Base-by-base conservation (phyloP, 257 asterid genomes). In the Ilex asprella region DNA sequence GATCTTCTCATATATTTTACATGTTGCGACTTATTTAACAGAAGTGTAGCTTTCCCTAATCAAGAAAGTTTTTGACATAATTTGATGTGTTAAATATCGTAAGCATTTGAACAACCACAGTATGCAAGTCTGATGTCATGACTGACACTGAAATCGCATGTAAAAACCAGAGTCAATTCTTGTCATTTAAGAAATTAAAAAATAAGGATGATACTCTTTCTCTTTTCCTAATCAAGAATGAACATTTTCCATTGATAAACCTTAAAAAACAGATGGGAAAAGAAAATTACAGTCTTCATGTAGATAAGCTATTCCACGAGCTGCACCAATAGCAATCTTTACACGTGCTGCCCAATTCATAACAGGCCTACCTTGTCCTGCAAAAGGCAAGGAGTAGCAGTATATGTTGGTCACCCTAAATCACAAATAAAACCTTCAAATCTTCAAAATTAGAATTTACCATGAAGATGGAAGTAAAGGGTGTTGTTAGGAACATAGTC, bases 281-380 rank as follows among this genome's bases (percentile, higher is more conserved):
- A 21, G 62, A 63, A 47, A 67, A 58, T 82, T 86, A 93, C 99
- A 93, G 77, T 93, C 99, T 83, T 93, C 99, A 65, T 93, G 99
- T 63, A 93, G 96, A 81, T 93, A 93, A 67, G 96, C 94, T 65
- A 93, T 79, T 71, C 97, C 99, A 14, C 97, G 96, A 84, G 99
- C 99, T 57, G 93, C 96, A 75, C 97, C 99, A 49, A 85, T 61
- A 41, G 97, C 96, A 68, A 93, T 78, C 79, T 70, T 84, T 53
- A 93, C 84, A 63, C 97, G 94, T 61, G 74, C 74, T 66, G 79
- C 73, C 99, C 99, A 93, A 77, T 84, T 87, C 86, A 90, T 64
- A 64, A 79, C 89, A 57, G 87, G 89, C 70, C 75, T 78, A 51
- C 71, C 92, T 66, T 82, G 68, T 65, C 79, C 99, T 93, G 65